These are phyloP conservation scores for Yamadazyma akitaensis DNA, from an alignment of 805 yeast species.

Conservation along the genomic window DNA sequence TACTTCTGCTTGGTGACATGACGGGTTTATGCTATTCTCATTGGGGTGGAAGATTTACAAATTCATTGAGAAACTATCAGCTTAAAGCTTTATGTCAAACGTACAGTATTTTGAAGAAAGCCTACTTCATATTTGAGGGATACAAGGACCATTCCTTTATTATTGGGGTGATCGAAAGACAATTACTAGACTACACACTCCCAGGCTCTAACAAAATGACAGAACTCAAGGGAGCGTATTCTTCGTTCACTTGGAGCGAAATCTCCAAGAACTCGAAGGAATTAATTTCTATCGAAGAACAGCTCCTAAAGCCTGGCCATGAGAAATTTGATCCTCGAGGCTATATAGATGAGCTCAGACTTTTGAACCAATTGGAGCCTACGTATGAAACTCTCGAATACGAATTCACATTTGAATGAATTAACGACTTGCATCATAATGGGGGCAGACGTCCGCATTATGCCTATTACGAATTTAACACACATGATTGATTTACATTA, in stretches of 20 bases:
- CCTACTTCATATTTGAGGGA: slow-evolving; percentile 29
- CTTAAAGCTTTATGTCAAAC: slow-evolving; percentile 9
- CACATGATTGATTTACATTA: neutral
- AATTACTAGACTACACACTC: slow-evolving; percentile 8
- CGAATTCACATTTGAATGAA: slow-evolving; percentile 4
- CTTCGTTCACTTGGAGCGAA: slow-evolving; percentile 9
- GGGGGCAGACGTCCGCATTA: neutral
- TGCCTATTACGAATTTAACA: neutral
- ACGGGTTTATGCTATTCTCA: slow-evolving; percentile 10
- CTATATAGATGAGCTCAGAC: neutral
- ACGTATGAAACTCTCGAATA: slow-evolving; percentile 4
- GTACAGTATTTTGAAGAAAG: slow-evolving; percentile 16
- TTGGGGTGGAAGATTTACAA: slow-evolving; percentile 10
- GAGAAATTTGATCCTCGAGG: slow-evolving; percentile 3
- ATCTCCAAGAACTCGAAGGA: slow-evolving; percentile 11
- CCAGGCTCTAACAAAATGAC: slow-evolving; percentile 7
- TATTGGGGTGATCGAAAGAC: slow-evolving; percentile 5
- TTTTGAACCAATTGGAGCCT: neutral
- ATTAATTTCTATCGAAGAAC: slow-evolving; percentile 4
- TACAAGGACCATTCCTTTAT: slow-evolving; percentile 25
- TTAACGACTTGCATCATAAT: neutral
- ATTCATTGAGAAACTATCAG: slow-evolving; percentile 11
- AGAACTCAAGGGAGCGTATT: slow-evolving; percentile 8
- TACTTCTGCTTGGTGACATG: slow-evolving; percentile 22
- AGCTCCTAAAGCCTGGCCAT: slow-evolving; percentile 6